Evolutionary conservation across 2,329 filamentous ascomycete genomes (phyloP), one percentile per base, ranked within the genome.

Genomic region (Stemphylium lycopersici): DNA sequence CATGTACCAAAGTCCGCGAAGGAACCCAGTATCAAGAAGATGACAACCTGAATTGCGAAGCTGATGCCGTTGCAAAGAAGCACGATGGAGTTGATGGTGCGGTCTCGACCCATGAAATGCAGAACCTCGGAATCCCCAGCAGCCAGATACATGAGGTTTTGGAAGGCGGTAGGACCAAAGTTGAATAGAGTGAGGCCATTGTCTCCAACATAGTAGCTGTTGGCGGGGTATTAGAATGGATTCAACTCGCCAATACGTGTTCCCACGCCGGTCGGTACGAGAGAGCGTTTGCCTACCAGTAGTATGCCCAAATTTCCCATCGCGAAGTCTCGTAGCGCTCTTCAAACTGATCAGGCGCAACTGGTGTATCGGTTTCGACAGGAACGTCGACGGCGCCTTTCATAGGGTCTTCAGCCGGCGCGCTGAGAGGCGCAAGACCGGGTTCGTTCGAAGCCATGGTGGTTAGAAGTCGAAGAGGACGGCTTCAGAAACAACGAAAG

Each of bases 1-100:
- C 87, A 87, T 11, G 80, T 80, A 3, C 87, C 87, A 67, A 89
- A 90, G 69, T 90, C 87, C 59, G 82, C 81, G 57, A 81, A 82
- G 0, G 78, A 78, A 48, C 82, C 83, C 2, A 84, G 77, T 53
- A 79, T 63, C 22, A 85, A 73, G 63, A 85, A 84, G 4, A 85
- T 65, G 6, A 84, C 79, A 24, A 86, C 82, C 67, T 90, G 87
- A 32, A 88, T 81, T 1, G 86, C 85, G 67, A 90, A 90, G 13
- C 82, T 86, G 51, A 89, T 84, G 48, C 87, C 87, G 64, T 89
- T 89, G 68, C 81, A 80, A 0, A 88, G 77, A 6, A 90, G 76
- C 3, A 90, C 84, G 48, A 89, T 69, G 8, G 60, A 63, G 36
- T 70, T 63, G 48, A 70, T 62, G 1, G 57, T 65, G 12, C 69